Base-by-base conservation (phyloP, 768 basidiomycete genomes). In the Podaxis carcinomalis region DNA sequence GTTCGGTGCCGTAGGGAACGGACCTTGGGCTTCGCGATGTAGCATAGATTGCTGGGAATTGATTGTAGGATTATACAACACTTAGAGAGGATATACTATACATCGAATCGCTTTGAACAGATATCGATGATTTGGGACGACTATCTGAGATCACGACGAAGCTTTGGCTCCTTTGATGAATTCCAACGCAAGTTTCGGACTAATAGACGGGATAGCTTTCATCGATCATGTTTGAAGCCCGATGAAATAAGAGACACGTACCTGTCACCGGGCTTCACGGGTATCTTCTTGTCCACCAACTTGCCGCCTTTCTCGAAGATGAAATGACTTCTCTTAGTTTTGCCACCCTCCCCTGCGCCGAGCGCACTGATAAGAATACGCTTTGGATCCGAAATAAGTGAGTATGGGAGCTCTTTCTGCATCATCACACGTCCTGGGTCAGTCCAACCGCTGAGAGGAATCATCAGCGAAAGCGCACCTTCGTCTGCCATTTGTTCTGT, bases 291-390 rank as follows among this genome's bases (percentile, higher is more conserved):
- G 14, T 95, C 89, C 3, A 96, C 74, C 46, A 98, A 78, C 72
- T 92, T 92, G 1, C 95, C 95, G 5, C 93, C 94, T 72, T 92
- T 90, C 66, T 86, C 91, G 66, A 98, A 96, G 66, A 98, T 84
- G 73, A 96, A 97, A 73, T 96, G 94, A 65, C 92, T 94, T 13
- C 95, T 85, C 76, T 92, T 92, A 56, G 92, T 93, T 77, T 85
- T 91, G 37, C 88, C 90, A 7, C 87, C 87, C 37, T 83, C 84
- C 0, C 82, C 87, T 13, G 92, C 92, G 14, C 95, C 95, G 27
- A 98, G 80, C 2, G 86, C 89, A 36, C 81, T 80, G 65, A 98
- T 92, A 32, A 98, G 79, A 23, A 79, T 71, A 51, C 88, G 84
- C 70, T 93, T 85, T n/a, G 89, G 92, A 71, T 98, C 95, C 5